These are phyloP conservation scores for Hordeum vulgare DNA, from an alignment of 176 grass and related monocot species.

Conservation along the genomic window MorexV3_pseudomolecules_assembly NC_058520.1:30837658-30838157, in stretches of 20 bases:
- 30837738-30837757: background rate
- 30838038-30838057: too few relatives aligned
- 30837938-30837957: too few relatives aligned
- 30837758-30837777: background rate
- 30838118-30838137: background rate
- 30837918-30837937: too few relatives aligned
- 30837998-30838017: background rate
- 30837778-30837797: background rate
- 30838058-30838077: background rate
- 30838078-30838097: background rate
- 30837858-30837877: conserved; percentile 12
- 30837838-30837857: conserved; percentile 8
- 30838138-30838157: background rate
- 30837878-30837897: background rate
- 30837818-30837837: background rate
- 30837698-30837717: too few relatives aligned
- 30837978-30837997: too few relatives aligned
- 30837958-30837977: too few relatives aligned
- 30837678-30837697: too few relatives aligned
- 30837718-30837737: too few relatives aligned
- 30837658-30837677: too few relatives aligned
- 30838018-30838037: background rate
- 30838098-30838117: background rate
- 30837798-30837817: background rate
- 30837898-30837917: too few relatives aligned